Conservation (phyloP, 2,329 filamentous ascomycete species). For the Didymosphaeria variabile region DNA sequence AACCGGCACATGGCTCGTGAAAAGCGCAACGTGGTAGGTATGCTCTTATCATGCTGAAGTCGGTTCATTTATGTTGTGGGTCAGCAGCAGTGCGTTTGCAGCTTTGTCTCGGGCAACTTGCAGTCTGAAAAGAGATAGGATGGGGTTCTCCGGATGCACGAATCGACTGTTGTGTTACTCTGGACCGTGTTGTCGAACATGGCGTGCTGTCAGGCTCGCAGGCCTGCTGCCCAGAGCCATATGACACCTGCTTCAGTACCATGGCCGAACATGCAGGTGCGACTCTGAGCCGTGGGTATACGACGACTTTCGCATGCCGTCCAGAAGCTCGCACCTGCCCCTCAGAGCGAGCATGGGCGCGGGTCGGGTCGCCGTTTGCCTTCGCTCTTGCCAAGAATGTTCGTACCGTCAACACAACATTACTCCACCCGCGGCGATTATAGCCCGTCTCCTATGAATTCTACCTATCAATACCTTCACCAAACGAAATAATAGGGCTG, state of each 20-base stretch:
- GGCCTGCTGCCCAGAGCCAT: neutral
- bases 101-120: neutral
- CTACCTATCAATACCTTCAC: neutral
- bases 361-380: conserved; percentile 14
- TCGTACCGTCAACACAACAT: neutral
- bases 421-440: neutral
- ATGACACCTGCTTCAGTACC: conserved; percentile 1
- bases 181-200: neutral
- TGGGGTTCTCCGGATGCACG: conserved; percentile 8
- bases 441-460: conserved; percentile 2
- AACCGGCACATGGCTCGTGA: neutral
- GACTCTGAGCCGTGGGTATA: neutral
- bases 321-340: neutral
- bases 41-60: no score
- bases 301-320: neutral
- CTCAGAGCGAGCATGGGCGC: conserved; percentile 4
- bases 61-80: neutral
- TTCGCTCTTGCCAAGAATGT: conserved; percentile 13
- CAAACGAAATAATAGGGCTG: neutral
- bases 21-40: neutral
- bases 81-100: neutral
- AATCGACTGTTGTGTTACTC: conserved; percentile 15
- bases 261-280: neutral
- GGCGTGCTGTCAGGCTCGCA: conserved; percentile 11
- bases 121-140: conserved; percentile 12